Evolutionary conservation across 257 asterid genomes (phyloP).

Genomic region (Solanum virginianum): DNA sequence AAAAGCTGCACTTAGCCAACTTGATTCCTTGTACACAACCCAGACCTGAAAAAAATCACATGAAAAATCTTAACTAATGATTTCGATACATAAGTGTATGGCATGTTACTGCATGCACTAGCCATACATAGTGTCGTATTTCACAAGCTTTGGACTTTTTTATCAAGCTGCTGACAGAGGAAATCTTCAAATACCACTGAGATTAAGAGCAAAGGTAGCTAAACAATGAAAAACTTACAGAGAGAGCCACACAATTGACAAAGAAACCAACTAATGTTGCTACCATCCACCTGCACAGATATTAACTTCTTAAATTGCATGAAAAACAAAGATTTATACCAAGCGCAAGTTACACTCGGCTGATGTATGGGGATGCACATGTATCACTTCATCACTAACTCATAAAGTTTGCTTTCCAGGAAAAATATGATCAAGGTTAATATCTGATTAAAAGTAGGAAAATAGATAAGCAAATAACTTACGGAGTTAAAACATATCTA

Average conservation of each 20-base stretch:
- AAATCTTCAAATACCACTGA: background rate
- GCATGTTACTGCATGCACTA: background rate
- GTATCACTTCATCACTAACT: background rate
- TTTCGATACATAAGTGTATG: background rate
- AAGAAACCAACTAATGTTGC: conserved; percentile 64
- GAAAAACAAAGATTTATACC: background rate
- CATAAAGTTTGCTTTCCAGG: background rate
- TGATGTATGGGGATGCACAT: background rate
- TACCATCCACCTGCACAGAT: conserved; percentile 56
- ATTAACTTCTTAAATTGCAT: background rate
- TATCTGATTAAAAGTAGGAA: background rate
- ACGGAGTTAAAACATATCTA: conserved; percentile 41
- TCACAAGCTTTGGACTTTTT: background rate
- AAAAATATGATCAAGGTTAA: background rate
- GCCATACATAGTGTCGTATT: background rate
- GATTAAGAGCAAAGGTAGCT: background rate
- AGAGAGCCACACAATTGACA: conserved; percentile 31
- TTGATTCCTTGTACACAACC: conserved; percentile 71
- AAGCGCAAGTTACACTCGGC: background rate
- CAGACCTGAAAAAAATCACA: conserved; percentile 45
- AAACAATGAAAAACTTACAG: conserved; percentile 28
- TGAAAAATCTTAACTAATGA: background rate
- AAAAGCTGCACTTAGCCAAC: conserved; percentile 26
- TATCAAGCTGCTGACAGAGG: background rate
- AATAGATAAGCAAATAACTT: conserved; percentile 14